Evolutionary conservation across 352 stramenopile genomes (phyloP).

Genomic region (Plasmopara viticola): DNA sequence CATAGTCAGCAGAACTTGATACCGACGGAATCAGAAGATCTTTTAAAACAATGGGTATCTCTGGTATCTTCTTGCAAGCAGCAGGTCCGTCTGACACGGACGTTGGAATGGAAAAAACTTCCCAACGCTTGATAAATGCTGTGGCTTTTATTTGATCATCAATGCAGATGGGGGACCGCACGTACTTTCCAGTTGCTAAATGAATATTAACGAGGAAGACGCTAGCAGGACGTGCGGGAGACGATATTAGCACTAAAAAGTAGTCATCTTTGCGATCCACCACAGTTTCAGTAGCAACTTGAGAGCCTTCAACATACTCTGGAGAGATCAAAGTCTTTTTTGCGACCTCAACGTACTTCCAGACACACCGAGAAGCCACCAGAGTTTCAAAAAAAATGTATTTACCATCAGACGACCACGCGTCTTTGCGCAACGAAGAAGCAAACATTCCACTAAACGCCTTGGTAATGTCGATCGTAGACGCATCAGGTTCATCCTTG

Average conservation of each 20-base stretch:
- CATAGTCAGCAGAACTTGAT: conserved; percentile 47
- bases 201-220: conserved; percentile 56
- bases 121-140: conserved; percentile 50
- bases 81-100: conserved; percentile 40
- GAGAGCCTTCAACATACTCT: conserved; percentile 40
- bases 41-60: conserved; percentile 27
- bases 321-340: conserved; percentile 44
- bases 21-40: conserved; percentile 45
- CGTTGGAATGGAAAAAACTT: conserved; percentile 47
- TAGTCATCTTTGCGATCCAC: conserved; percentile 33
- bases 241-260: conserved; percentile 49
- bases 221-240: conserved; percentile 44
- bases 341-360: conserved; percentile 62
- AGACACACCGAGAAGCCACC: conserved; percentile 52
- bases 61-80: conserved; percentile 27
- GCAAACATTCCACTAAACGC: conserved; percentile 71
- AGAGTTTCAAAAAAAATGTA: conserved; percentile 68
- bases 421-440: conserved; percentile 38
- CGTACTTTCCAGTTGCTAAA: conserved; percentile 33
- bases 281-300: conserved; percentile 43
- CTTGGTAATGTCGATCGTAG: conserved; percentile 25
- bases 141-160: conserved; percentile 36
- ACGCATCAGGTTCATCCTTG: conserved; percentile 40
- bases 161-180: conserved; percentile 30
- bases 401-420: conserved; percentile 51